Evolutionary conservation across 148 eudicot genomes (phyloP).

Genomic region (Rhododendron ovatum): DNA sequence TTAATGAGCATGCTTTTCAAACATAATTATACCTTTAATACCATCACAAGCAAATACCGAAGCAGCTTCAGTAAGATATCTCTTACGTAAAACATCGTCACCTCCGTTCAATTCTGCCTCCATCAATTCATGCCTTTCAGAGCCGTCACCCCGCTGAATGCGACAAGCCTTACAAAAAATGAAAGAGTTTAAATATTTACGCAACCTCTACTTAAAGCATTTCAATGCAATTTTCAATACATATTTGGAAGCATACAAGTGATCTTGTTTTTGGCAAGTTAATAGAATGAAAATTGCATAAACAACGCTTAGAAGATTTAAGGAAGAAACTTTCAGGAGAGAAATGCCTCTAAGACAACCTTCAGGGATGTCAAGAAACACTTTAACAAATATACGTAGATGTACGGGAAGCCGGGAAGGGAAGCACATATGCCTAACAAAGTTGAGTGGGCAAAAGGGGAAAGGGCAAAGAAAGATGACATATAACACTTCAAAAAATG

Average conservation of each 20-base stretch:
- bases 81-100: constrained; percentile 45
- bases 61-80: constrained; percentile 51
- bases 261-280: not conserved
- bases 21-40: constrained; percentile 43
- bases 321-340: not conserved
- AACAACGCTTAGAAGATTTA: not conserved
- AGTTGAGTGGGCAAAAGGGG: not conserved
- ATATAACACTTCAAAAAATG: not conserved
- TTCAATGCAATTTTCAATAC: not conserved
- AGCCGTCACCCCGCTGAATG: constrained; percentile 60
- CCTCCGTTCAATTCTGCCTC: constrained; percentile 44
- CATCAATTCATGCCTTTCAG: constrained; percentile 39
- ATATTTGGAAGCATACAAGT: not conserved
- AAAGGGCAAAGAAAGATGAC: not conserved
- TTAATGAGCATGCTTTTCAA: not conserved
- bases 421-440: not conserved
- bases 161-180: constrained; percentile 57
- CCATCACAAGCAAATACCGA: constrained; percentile 40
- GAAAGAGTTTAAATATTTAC: constrained; percentile 9
- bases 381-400: not conserved
- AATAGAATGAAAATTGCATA: not conserved
- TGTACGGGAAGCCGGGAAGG: not conserved
- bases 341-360: not conserved
- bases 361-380: not conserved
- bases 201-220: not conserved